Evolutionary conservation across 305 asterid genomes (phyloP).

Genomic region (Andrographis paniculata): DNA sequence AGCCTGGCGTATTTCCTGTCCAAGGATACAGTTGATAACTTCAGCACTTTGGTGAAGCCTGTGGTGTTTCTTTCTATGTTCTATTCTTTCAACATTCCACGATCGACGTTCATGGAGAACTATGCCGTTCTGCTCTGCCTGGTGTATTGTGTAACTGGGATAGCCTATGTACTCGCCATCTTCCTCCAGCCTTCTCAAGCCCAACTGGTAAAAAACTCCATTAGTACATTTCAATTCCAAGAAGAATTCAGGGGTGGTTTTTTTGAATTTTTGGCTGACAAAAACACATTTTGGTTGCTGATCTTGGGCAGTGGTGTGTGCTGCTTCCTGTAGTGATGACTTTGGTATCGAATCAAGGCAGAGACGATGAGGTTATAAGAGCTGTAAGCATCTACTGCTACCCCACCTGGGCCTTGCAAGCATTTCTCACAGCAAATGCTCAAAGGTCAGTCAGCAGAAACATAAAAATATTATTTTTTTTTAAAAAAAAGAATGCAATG

Average conservation of each 20-base stretch:
- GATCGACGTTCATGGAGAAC: slow-evolving; percentile 76
- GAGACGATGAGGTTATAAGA: slow-evolving; percentile 42
- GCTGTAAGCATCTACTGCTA: slow-evolving; percentile 48
- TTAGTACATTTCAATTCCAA: too few relatives aligned
- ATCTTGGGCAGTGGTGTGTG: slow-evolving; percentile 77
- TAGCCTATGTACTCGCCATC: slow-evolving; percentile 87
- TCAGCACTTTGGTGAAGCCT: slow-evolving; percentile 80
- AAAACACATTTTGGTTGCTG: background rate
- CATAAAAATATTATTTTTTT: too few relatives aligned
- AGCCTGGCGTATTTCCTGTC: slow-evolving; percentile 89
- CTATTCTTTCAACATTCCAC: slow-evolving; percentile 83
- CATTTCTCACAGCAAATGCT: slow-evolving; percentile 80
- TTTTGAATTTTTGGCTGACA: slow-evolving; percentile 21
- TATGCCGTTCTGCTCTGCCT: slow-evolving; percentile 68
- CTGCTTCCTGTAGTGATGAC: slow-evolving; percentile 91
- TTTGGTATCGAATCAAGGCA: slow-evolving; percentile 76
- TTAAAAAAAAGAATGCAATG: too few relatives aligned
- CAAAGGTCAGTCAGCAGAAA: slow-evolving; percentile 72
- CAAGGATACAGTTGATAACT: slow-evolving; percentile 84
- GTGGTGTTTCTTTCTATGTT: slow-evolving; percentile 90
- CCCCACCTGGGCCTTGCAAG: slow-evolving; percentile 94
- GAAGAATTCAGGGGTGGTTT: too few relatives aligned
- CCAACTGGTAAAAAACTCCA: slow-evolving; percentile 59
- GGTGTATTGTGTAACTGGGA: slow-evolving; percentile 83
- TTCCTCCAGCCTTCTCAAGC: slow-evolving; percentile 75